These are phyloP conservation scores for Stephanocyclus meneghinianus DNA, from an alignment of 352 stramenopile species.

Conservation along the genomic window DNA sequence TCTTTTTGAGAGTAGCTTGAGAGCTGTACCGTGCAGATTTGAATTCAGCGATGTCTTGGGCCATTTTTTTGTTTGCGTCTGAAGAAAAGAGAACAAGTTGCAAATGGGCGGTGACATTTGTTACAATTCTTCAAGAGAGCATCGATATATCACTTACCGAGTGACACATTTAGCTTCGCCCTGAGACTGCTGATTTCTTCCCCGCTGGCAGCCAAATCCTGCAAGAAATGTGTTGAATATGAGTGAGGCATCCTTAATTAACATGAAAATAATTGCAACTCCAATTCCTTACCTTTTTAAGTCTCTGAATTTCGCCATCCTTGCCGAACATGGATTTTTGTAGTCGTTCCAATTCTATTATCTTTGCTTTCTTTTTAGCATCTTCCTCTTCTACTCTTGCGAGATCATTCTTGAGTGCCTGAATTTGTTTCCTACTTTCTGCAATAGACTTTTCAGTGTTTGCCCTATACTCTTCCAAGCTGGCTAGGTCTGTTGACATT, in stretches of 20 bases:
- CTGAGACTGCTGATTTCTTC: constrained; percentile 3
- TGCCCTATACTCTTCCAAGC: constrained; percentile 14
- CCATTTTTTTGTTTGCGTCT: constrained; percentile 34
- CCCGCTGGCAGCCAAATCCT: neutral
- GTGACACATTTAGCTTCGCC: neutral
- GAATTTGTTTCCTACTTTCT: constrained; percentile 35
- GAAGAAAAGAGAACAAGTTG: neutral
- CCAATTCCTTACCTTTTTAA: constrained; percentile 5
- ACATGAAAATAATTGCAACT: neutral
- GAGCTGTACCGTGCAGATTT: constrained; percentile 27
- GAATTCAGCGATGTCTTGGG: constrained; percentile 36
- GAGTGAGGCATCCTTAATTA: neutral
- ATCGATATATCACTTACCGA: no score
- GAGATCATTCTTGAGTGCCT: constrained; percentile 22
- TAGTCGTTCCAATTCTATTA: neutral
- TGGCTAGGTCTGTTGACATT: constrained; percentile 9
- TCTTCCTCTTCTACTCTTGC: constrained; percentile 12
- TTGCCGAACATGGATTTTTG: constrained; percentile 15
- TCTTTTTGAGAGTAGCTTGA: constrained; percentile 26
- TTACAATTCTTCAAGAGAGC: neutral
- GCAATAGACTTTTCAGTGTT: constrained; percentile 36
- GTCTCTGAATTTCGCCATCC: constrained; percentile 18
- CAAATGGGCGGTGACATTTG: constrained; percentile 26
- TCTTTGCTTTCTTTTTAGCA: constrained; percentile 6
- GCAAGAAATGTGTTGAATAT: neutral